Conservation (phyloP, 2,329 filamentous ascomycete genomes). For the Rhynchosporium agropyri region DNA sequence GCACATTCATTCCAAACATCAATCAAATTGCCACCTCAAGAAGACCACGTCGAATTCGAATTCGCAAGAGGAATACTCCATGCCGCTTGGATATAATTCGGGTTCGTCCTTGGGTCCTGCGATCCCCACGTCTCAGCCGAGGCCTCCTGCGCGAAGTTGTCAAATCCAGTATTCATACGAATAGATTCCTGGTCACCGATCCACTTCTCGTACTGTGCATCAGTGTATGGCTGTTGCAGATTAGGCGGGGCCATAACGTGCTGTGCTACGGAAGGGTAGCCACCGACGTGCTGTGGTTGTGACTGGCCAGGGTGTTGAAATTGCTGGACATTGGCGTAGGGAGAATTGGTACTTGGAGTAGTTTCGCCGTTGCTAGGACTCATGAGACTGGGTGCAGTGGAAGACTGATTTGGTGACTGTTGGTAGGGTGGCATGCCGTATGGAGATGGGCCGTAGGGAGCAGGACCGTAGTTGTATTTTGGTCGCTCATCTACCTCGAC, state of each 20-base stretch:
- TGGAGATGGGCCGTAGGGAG: conserved; percentile 30
- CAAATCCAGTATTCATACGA: conserved; percentile 29
- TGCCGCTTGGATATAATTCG: conserved; percentile 13
- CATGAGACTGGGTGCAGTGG: conserved; percentile 35
- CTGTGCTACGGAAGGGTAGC: conserved; percentile 25
- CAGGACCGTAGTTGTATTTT: conserved; percentile 30
- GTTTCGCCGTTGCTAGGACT: conserved; percentile 38
- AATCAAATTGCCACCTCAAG: too few species aligned
- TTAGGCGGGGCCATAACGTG: conserved; percentile 27
- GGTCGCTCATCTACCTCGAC: conserved; percentile 35
- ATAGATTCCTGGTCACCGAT: conserved; percentile 29
- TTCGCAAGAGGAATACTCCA: conserved; percentile 9
- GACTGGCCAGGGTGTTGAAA: conserved; percentile 21
- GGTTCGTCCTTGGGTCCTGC: conserved; percentile 6
- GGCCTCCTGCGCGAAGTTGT: conserved; percentile 29
- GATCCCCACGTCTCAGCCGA: conserved; percentile 2
- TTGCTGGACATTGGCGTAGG: conserved; percentile 30
- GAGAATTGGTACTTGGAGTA: conserved; percentile 35
- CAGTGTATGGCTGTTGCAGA: conserved; percentile 10
- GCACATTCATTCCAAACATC: too few species aligned
- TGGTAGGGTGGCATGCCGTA: conserved; percentile 32
- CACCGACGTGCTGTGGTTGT: conserved; percentile 15
- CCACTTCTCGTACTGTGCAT: conserved; percentile 24
- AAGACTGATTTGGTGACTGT: conserved; percentile 32
- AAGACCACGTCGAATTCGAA: neutral